Percentiles rank a stretch among this genome's conserved stretches.
Conservation (phyloP, 257 asterid species). For the Solanum paucissectum region DNA sequence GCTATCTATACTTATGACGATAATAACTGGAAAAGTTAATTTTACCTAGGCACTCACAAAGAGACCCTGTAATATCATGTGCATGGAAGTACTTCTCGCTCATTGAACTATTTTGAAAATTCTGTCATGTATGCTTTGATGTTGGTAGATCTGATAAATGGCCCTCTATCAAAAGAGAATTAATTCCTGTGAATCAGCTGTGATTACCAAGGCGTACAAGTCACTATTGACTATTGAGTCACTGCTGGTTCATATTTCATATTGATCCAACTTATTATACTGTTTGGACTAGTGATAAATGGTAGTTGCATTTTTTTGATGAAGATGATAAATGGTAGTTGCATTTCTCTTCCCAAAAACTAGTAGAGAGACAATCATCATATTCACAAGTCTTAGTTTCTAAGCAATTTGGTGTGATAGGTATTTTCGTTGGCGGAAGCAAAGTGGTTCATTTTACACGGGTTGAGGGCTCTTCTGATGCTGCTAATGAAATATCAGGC, state of each 20-base stretch:
- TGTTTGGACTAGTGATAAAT: neutral
- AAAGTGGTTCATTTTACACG: constrained; percentile 89
- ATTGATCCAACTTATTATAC: neutral
- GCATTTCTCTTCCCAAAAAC: neutral
- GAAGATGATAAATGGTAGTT: neutral
- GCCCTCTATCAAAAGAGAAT: neutral
- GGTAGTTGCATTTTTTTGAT: neutral
- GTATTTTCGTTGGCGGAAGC: constrained; percentile 82
- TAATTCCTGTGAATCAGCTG: neutral
- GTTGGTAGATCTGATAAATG: neutral
- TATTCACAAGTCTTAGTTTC: neutral
- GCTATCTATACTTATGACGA: neutral
- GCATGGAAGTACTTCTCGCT: neutral
- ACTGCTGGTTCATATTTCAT: neutral
- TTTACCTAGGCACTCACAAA: neutral
- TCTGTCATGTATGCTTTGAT: neutral
- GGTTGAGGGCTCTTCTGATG: constrained; percentile 17
- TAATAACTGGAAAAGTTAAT: neutral
- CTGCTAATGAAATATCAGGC: constrained; percentile 21
- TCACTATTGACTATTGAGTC: neutral
- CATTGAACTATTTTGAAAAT: neutral
- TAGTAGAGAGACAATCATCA: neutral
- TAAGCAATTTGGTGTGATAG: constrained; percentile 17
- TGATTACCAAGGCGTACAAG: neutral
- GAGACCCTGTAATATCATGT: neutral